A percentile compares a stretch with the other conserved stretches of the same genome.
Conservation (phyloP, 1,284 basidiomycete species). For the Melampsora larici-populina region DNA sequence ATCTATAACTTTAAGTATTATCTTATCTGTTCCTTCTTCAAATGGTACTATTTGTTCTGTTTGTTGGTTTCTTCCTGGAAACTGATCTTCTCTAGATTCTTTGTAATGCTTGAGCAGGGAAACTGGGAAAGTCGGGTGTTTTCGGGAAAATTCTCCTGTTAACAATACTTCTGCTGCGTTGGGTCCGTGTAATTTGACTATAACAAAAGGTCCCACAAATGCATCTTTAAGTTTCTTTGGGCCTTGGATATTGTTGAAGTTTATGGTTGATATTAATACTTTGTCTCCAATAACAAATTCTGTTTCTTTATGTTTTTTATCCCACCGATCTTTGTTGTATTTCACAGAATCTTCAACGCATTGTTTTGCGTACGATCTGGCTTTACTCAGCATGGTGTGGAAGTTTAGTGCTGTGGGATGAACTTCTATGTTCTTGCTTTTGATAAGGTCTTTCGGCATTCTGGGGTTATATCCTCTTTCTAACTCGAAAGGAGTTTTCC, state of each 20-base stretch:
- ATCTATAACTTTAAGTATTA: neutral
- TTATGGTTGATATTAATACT: slow-evolving; percentile 12
- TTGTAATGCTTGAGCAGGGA: slow-evolving; percentile 7
- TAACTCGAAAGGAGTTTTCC: too few species aligned
- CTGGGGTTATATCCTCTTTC: neutral
- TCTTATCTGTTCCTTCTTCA: neutral
- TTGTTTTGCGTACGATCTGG: neutral
- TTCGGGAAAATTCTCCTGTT: neutral
- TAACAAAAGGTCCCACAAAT: slow-evolving; percentile 25
- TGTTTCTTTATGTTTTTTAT: neutral
- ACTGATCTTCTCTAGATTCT: neutral
- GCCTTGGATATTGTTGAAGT: too few species aligned
- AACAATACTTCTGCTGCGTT: slow-evolving; percentile 12
- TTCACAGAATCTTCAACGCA: neutral
- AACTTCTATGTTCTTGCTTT: neutral
- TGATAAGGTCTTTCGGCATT: neutral
- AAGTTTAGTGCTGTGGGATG: slow-evolving; percentile 1
- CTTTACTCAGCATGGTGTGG: neutral
- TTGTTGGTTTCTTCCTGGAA: neutral
- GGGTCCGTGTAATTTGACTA: neutral
- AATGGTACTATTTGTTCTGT: neutral
- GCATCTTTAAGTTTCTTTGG: slow-evolving; percentile 19
- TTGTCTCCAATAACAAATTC: slow-evolving; percentile 2
- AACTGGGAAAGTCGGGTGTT: slow-evolving; percentile 13
- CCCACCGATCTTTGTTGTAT: slow-evolving; percentile 10